Evolutionary conservation across 2,329 filamentous ascomycete genomes (phyloP).

Genomic region (Talaromyces funiculosus): DNA sequence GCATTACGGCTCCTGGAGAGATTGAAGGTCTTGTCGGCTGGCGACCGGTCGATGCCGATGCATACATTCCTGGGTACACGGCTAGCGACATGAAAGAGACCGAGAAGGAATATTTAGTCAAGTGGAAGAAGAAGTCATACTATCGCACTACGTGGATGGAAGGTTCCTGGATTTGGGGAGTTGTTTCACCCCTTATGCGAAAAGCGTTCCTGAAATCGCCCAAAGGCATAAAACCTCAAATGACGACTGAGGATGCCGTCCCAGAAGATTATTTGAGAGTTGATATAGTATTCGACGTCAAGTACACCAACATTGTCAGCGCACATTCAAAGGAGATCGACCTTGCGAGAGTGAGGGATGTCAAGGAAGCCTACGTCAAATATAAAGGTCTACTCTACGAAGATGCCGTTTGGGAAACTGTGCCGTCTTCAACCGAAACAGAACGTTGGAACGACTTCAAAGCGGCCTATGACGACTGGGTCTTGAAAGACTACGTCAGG

Average conservation of each 20-base stretch:
- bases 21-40: conserved; percentile 80
- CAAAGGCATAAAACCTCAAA: conserved; percentile 57
- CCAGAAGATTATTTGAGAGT: conserved; percentile 79
- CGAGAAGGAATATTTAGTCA: conserved; percentile 86
- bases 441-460: conserved; percentile 73
- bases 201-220: conserved; percentile 69
- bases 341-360: conserved; percentile 63
- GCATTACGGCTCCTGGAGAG: conserved; percentile 58
- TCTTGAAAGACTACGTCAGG: conserved; percentile 70
- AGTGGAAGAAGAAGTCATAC: conserved; percentile 78
- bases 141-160: conserved; percentile 80
- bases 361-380: conserved; percentile 75
- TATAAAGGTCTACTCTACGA: conserved; percentile 90
- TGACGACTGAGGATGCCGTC: conserved; percentile 70
- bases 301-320: conserved; percentile 55
- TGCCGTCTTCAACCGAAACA: conserved; percentile 57
- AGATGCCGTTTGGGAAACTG: conserved; percentile 82
- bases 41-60: conserved; percentile 62
- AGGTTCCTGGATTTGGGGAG: conserved; percentile 80
- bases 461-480: conserved; percentile 78
- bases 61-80: conserved; percentile 49
- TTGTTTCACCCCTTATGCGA: conserved; percentile 59
- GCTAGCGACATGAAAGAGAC: conserved; percentile 61
- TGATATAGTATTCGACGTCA: conserved; percentile 83
- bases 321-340: conserved; percentile 63